These are phyloP conservation scores for Fusarium sp. DNA, from an alignment of 2,329 filamentous ascomycete species.

Conservation along the genomic window DNA sequence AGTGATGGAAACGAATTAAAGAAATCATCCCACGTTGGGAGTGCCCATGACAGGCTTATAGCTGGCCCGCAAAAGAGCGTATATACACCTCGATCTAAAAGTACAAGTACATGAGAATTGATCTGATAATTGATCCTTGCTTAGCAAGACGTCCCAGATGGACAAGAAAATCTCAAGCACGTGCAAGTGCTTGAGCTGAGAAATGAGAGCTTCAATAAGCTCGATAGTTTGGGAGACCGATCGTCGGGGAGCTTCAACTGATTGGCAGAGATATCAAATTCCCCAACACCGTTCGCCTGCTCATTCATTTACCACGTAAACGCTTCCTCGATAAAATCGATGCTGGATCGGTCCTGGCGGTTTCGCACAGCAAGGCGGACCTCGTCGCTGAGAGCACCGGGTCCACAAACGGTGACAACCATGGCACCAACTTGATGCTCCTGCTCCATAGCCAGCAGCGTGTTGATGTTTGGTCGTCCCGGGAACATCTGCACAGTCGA, in stretches of 20 bases:
- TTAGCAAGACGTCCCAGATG: conserved; percentile 27
- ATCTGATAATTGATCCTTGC: conserved; percentile 30
- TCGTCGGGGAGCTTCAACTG: conserved; percentile 5
- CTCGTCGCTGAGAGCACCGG: conserved; percentile 79
- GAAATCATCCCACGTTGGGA: not conserved
- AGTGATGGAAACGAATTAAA: not conserved
- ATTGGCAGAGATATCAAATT: conserved; percentile 13
- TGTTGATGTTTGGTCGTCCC: conserved; percentile 78
- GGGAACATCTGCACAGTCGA: conserved; percentile 88
- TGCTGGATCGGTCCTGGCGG: conserved; percentile 71
- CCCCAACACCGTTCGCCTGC: not conserved
- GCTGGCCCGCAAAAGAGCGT: conserved; percentile 23
- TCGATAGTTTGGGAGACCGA: not conserved
- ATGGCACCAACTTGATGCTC: conserved; percentile 79
- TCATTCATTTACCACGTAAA: conserved; percentile 67
- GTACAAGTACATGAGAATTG: conserved; percentile 39
- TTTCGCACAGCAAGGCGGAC: conserved; percentile 74
- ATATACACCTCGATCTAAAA: conserved; percentile 36
- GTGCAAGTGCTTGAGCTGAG: conserved; percentile 1
- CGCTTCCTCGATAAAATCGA: conserved; percentile 84
- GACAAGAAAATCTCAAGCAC: conserved; percentile 16
- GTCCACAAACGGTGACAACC: conserved; percentile 79
- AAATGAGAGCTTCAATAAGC: conserved; percentile 1
- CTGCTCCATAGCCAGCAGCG: conserved; percentile 78
- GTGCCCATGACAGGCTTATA: conserved; percentile 3